phyloP scores from a whole-genome alignment of 2,329 filamentous ascomycete species.

The Colletotrichum sublineola region DNA sequence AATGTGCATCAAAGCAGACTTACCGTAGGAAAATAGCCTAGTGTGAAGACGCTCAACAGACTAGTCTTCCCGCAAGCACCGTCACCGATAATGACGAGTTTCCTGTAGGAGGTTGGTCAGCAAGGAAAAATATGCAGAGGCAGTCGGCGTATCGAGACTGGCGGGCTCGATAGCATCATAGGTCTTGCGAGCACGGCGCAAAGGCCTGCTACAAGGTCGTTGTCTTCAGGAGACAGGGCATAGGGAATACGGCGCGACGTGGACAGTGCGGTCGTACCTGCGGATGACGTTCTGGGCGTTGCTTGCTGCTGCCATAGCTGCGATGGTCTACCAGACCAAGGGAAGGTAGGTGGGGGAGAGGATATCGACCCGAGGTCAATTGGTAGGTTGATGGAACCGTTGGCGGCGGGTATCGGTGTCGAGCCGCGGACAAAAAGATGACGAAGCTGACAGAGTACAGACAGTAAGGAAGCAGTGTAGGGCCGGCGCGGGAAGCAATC shows the following conservation, averaged over 20 bases:
- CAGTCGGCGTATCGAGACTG: neutral
- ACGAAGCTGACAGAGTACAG: neutral
- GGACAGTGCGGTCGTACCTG: slow-evolving; percentile 65
- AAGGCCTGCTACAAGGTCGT: neutral
- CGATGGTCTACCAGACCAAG: slow-evolving; percentile 3
- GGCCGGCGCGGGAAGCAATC: slow-evolving; percentile 5
- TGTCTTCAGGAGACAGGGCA: neutral
- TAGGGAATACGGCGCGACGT: slow-evolving; percentile 17
- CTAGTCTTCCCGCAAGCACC: slow-evolving; percentile 99
- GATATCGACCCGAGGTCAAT: slow-evolving; percentile 30
- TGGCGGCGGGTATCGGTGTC: neutral
- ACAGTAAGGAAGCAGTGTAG: neutral
- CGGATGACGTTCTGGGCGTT: slow-evolving; percentile 70
- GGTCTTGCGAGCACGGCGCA: neutral
- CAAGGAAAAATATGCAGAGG: neutral
- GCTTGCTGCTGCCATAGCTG: slow-evolving; percentile 59
- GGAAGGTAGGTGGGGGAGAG: neutral
- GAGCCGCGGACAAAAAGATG: neutral
- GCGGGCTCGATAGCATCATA: neutral
- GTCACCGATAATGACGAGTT: slow-evolving; percentile 96
- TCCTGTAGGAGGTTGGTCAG: slow-evolving; percentile 66
- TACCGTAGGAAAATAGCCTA: slow-evolving; percentile 98
- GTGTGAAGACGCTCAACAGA: slow-evolving; percentile 95
- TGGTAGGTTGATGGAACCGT: slow-evolving; percentile 7
- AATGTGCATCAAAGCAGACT: slow-evolving; percentile 56